Conservation (phyloP, 495 filamentous ascomycete genomes). For the Penicillium manginii region DNA sequence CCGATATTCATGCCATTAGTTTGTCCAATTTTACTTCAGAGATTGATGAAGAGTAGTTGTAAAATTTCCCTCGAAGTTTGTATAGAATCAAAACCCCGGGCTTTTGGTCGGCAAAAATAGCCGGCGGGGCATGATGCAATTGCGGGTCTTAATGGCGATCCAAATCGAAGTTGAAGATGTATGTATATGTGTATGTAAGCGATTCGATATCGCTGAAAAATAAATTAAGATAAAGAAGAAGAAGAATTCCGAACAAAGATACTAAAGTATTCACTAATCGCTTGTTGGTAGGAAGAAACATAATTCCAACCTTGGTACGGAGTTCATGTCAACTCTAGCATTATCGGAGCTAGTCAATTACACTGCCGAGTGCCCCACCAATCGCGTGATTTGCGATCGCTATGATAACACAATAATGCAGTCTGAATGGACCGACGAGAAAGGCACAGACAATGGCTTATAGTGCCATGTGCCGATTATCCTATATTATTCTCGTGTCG, state of each 20-base stretch:
- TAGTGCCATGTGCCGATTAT: not conserved
- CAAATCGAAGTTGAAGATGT: not conserved
- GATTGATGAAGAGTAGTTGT: too few species aligned
- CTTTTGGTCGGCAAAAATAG: conserved; percentile 14
- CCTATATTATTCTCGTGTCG: not conserved
- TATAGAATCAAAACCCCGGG: too few species aligned
- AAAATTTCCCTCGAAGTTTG: too few species aligned
- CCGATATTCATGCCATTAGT: too few species aligned
- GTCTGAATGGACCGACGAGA: conserved; percentile 1
- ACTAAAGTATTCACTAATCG: not conserved
- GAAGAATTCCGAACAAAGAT: not conserved
- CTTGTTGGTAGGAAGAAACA: not conserved
- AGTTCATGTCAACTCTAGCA: too few species aligned
- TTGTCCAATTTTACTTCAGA: too few species aligned
- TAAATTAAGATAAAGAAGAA: not conserved
- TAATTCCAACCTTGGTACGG: too few species aligned
- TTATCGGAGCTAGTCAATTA: not conserved
- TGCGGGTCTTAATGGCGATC: conserved; percentile 18
- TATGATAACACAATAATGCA: conserved; percentile 21
- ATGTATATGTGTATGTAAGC: too few species aligned
- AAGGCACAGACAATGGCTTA: too few species aligned
- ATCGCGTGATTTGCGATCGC: conserved; percentile 27
- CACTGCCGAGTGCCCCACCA: conserved; percentile 4
- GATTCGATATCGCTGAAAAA: too few species aligned
- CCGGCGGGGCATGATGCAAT: conserved; percentile 28